Conservation (phyloP, 805 yeast species). For the Jamesozyma spencerorum region DNA sequence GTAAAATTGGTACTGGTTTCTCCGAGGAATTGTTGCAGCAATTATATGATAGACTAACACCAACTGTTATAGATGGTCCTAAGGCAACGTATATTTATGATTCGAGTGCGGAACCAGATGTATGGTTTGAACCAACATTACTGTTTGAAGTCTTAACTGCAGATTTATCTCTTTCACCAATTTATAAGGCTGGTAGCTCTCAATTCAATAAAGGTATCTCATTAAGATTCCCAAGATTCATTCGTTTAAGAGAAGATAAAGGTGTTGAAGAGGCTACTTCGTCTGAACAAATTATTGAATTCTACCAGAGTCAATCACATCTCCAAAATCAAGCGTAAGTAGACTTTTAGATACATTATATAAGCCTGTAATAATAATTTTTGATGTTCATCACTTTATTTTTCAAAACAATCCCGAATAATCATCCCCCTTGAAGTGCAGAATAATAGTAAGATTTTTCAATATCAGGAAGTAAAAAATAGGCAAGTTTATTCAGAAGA, state of each 20-base stretch:
- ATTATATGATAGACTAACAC: constrained; percentile 51
- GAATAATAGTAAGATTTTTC: too few relatives aligned
- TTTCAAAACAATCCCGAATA: too few relatives aligned
- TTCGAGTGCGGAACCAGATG: constrained; percentile 72
- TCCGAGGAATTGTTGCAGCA: constrained; percentile 69
- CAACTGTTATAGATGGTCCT: constrained; percentile 56
- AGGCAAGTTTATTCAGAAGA: too few relatives aligned
- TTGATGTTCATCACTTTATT: too few relatives aligned
- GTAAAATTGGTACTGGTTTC: constrained; percentile 97
- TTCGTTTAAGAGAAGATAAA: constrained; percentile 80
- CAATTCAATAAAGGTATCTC: constrained; percentile 77
- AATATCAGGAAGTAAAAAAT: too few relatives aligned
- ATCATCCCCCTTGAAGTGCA: too few relatives aligned
- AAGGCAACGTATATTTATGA: constrained; percentile 63
- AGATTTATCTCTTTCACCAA: constrained; percentile 79
- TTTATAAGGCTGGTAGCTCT: constrained; percentile 74
- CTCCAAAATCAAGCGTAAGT: constrained; percentile 7
- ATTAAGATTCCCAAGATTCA: constrained; percentile 78
- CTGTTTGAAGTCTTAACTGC: constrained; percentile 89
- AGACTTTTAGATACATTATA: too few relatives aligned
- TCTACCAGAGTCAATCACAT: constrained; percentile 64
- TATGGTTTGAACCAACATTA: constrained; percentile 84
- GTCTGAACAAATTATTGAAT: constrained; percentile 73
- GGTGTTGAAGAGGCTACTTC: constrained; percentile 78
- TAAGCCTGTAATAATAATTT: too few relatives aligned